Evolutionary conservation across 2,329 filamentous ascomycete genomes (phyloP), one percentile per base, ranked within the genome.

Genomic region (Pyrenochaeta sp.): DNA sequence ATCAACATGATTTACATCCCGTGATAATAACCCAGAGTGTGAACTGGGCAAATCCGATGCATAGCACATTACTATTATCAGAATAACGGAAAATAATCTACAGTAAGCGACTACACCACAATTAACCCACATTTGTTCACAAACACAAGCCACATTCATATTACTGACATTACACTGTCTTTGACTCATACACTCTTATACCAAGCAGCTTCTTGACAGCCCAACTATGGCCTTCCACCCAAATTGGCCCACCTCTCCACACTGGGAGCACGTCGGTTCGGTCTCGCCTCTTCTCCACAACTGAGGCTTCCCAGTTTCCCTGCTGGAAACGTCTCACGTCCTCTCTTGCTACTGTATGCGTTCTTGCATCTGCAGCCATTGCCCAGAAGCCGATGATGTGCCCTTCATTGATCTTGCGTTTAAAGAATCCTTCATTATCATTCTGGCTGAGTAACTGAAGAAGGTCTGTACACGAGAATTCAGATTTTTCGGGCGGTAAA

Each of bases 201-300:
- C 45, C 55, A 8, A 61, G 32, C 41, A 57, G 20, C 29, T 43
- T 61, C 28, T 45, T 36, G 5, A 59, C 55, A 22, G 47, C 54
- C 54, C 51, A 60, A 40, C 56, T 60, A 29, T 61, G 58, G 19
- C 54, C 54, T 6, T 27, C 36, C 10, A 36, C 45, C 48, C 48
- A 57, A 4, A 58, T 47, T 28, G 56, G 58, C 19, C 58, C 58
- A 30, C 56, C 56, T 46, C 58, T 53, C 58, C 56, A 60, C 5
- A 58, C 31, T 11, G 58, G 58, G 20, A 61, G 30, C 2, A 60
- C 48, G 36, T 61, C 58, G 1, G 45, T 11, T 10, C 48, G 40
- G 4, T 38, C 46, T 14, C 39, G 23, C 20, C 56, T 47, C 24
- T 56, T 47, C 29, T 48, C 37, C 14, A 35, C 31, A 10, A 61